Percentiles rank a stretch among this genome's conserved stretches.
These are phyloP conservation scores for Leucosporidium yakuticum DNA, from an alignment of 768 basidiomycete genomes.

Conservation along the genomic window DNA sequence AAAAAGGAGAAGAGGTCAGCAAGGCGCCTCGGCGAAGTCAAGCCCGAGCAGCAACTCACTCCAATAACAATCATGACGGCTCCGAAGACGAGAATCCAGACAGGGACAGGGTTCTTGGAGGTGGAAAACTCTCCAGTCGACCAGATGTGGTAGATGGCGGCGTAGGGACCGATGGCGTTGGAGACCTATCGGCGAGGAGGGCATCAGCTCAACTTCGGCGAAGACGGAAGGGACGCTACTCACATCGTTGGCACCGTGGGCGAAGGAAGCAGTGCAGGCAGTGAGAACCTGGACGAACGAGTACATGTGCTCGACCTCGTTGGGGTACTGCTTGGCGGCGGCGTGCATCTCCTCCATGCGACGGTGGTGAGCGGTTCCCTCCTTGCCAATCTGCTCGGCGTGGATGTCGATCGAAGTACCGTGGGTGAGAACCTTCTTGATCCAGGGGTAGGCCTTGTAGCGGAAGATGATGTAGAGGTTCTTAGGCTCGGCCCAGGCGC, in stretches of 20 bases:
- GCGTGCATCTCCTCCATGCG: conserved; percentile 43
- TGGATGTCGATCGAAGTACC: conserved; percentile 37
- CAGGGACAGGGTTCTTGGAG: conserved; percentile 41
- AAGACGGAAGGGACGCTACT: conserved; percentile 33
- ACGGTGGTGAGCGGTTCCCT: conserved; percentile 38
- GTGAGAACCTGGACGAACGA: conserved; percentile 48
- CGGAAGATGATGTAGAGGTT: conserved; percentile 44
- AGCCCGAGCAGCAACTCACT: conserved; percentile 34
- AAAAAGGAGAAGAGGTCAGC: conserved; percentile 11
- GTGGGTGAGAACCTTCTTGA: conserved; percentile 24
- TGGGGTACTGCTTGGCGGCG: conserved; percentile 44
- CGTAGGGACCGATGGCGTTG: conserved; percentile 42
- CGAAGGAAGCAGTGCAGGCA: conserved; percentile 47
- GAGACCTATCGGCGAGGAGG: not conserved
- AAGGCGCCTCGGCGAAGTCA: conserved; percentile 34
- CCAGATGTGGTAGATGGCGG: conserved; percentile 48
- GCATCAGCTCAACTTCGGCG: not conserved
- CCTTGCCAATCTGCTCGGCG: conserved; percentile 27
- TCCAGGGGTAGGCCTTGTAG: conserved; percentile 38
- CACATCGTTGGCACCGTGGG: conserved; percentile 49
- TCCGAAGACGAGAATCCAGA: conserved; percentile 46
- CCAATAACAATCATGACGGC: conserved; percentile 40
- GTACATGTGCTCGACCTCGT: conserved; percentile 48
- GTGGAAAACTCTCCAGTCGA: conserved; percentile 36
- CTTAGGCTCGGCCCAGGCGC: conserved; percentile 42